Base-by-base conservation (phyloP, 2,329 filamentous ascomycete species). In the Allantophomopsis lycopodina region DNA sequence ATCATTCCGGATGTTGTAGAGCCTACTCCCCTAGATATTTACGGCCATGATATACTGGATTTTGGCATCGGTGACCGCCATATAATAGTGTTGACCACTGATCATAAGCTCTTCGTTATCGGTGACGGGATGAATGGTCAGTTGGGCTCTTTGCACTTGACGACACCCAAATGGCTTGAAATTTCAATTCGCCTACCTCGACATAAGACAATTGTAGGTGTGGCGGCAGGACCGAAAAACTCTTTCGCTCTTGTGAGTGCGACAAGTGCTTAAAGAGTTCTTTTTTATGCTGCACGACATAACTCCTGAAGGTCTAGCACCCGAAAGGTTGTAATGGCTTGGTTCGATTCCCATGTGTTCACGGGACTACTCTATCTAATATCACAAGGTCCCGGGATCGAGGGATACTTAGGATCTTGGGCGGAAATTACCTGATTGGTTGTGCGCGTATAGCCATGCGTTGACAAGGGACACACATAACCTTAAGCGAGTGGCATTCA, bases 51-150 rank as follows among this genome's bases (percentile, higher is more conserved):
- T 42, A 59, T 81, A 2, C 45, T 61, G 5, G 75, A 79, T 45
- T 60, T 78, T 32, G 70, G 64, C 1, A 50, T 81, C 5, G 78
- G 78, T 0, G 66, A 70, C 30, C 61, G 63, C 7, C 76, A 82
- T 53, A 62, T 73, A n/a, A 58, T 79, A 7, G 68, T 67, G 5
- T 52, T 81, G 17, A 70, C 66, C 0, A 58, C 59, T 0, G 59
- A 64, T 2, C 64, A 65, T 0, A 58, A 59, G 15, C 53, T 81
- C 0, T 79, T 67, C 46, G 68, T 69, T 4, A 60, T 71, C 34
- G 78, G 78, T 0, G 59, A 63, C 30, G 78, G 79, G 42, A 46
- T 47, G 2, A 73, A 72, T 48, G 74, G 76, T 0, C 77, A 82
- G 51, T 62, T 80, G 12, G 77, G 76, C 1, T 42, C 72, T 17